These are phyloP conservation scores for Myxozyma mucilagina DNA, from an alignment of 805 yeast genomes.

Conservation along the genomic window DNA sequence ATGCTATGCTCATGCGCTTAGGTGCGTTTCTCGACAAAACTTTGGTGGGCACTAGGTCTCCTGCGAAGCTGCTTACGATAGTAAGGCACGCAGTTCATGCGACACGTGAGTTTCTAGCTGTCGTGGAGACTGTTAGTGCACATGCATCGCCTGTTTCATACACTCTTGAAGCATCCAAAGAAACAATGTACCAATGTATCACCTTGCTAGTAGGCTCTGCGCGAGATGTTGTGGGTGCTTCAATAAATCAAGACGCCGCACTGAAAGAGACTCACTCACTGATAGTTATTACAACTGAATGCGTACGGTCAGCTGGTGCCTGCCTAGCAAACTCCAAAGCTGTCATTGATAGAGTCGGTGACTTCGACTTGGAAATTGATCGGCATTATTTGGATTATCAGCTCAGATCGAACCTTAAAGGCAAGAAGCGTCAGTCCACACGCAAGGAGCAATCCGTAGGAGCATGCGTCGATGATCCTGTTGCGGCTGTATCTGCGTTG, in stretches of 20 bases:
- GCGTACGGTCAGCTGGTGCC: constrained; percentile 40
- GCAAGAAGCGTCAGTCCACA: background rate
- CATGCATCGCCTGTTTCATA: constrained; percentile 34
- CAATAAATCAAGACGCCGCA: background rate
- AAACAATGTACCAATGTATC: constrained; percentile 40
- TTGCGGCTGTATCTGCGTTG: background rate
- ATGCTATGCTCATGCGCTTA: constrained; percentile 41
- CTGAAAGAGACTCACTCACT: constrained; percentile 10
- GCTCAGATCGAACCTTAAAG: background rate
- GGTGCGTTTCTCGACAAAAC: constrained; percentile 39
- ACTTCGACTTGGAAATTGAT: constrained; percentile 33
- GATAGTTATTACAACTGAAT: constrained; percentile 37
- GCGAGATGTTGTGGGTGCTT: constrained; percentile 40
- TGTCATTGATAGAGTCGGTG: constrained; percentile 38
- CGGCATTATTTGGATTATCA: constrained; percentile 6
- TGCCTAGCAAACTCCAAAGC: constrained; percentile 38
- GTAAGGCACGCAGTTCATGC: constrained; percentile 45
- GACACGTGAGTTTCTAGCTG: constrained; percentile 43
- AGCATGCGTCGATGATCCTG: background rate
- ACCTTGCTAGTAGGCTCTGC: constrained; percentile 42
- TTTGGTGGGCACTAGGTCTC: constrained; percentile 22
- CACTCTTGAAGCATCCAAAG: constrained; percentile 40
- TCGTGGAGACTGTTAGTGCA: constrained; percentile 39
- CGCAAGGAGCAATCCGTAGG: background rate
- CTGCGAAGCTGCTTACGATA: constrained; percentile 37